Base-by-base conservation (phyloP, 2,329 filamentous ascomycete genomes). In the Scortechinia acanthostroma region DNA sequence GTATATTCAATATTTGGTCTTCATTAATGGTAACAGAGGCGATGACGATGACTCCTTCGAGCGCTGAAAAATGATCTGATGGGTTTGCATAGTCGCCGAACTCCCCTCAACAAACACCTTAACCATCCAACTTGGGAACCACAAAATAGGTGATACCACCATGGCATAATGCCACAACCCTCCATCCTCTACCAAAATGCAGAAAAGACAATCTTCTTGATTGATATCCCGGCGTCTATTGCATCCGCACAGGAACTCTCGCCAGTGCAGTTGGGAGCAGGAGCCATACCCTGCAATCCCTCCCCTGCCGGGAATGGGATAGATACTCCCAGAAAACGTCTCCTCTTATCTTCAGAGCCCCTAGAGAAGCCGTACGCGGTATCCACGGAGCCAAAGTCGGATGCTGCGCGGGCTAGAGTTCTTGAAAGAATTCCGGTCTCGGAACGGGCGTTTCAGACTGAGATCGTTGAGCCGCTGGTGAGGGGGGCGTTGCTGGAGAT, bases 191-290 rank as follows among this genome's bases (percentile, higher is more conserved):
- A 74, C 55, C 66, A 73, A 47, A 76, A 72, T 48, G 43, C 53
- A 2, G 53, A 62, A 3, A 47, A 58, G 4, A 69, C 67, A 3
- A 53, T 74, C 22, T 69, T 69, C 15, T 57, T 83, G 17, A 52
- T 83, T 22, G 79, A 83, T 52, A 72, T 80, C 6, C 78, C 80
- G 2, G 56, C 55, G 3, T 82, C 79, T 1, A 79, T 83, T 46
- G 63, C 68, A 16, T 52, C 63, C 4, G 76, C 73, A 4, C 79
- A 83, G 57, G 77, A 4, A 65, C 59, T 14, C 17, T 51, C 17
- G 10, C 35, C 13, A 40, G 20, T 6, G 17, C 35, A 40, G 20
- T 17, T 10, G 17, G n/a, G 10, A 30, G n/a, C 25, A 10, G n/a
- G 10, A 10, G n/a, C 25, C n/a, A 30, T 30, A 30, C n/a, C n/a